phyloP scores from a whole-genome alignment of 192 early-diverging fungal genomes.

The Linnemannia schmuckeri region DNA sequence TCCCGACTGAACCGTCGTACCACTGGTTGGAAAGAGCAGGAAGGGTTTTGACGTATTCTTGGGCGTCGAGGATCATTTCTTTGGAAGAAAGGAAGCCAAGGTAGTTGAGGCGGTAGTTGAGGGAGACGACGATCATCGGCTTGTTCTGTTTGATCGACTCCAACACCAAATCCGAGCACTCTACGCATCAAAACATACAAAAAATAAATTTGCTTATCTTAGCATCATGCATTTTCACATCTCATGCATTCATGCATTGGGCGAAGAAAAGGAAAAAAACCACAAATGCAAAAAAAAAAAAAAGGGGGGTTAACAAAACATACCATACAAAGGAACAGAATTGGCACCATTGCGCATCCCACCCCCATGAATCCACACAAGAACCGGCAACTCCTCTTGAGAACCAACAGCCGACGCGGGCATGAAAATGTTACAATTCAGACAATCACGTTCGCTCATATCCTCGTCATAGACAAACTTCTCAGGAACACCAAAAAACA shows the following conservation, averaged over 20 bases:
- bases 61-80: slow-evolving; percentile 34
- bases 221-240: not conserved
- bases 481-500: not conserved
- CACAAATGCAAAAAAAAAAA: not conserved
- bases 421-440: slow-evolving; percentile 46
- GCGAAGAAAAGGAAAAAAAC: too few species aligned
- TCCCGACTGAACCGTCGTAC: slow-evolving; percentile 24
- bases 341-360: slow-evolving; percentile 29
- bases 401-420: not conserved
- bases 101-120: slow-evolving; percentile 66
- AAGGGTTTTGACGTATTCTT: not conserved
- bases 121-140: slow-evolving; percentile 61
- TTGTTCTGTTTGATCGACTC: slow-evolving; percentile 21
- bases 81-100: slow-evolving; percentile 57
- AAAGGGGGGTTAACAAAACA: not conserved
- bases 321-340: slow-evolving; percentile 36
- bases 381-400: slow-evolving; percentile 7
- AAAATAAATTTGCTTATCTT: not conserved
- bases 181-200: not conserved
- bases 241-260: not conserved
- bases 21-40: not conserved
- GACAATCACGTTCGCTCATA: slow-evolving; percentile 24
- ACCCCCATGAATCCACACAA: slow-evolving; percentile 44
- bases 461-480: slow-evolving; percentile 8
- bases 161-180: slow-evolving; percentile 34